Percentiles rank a stretch among this genome's conserved stretches.
phyloP scores from a whole-genome alignment of 2,329 filamentous ascomycete genomes.

The Coniochaeta sp. region DNA sequence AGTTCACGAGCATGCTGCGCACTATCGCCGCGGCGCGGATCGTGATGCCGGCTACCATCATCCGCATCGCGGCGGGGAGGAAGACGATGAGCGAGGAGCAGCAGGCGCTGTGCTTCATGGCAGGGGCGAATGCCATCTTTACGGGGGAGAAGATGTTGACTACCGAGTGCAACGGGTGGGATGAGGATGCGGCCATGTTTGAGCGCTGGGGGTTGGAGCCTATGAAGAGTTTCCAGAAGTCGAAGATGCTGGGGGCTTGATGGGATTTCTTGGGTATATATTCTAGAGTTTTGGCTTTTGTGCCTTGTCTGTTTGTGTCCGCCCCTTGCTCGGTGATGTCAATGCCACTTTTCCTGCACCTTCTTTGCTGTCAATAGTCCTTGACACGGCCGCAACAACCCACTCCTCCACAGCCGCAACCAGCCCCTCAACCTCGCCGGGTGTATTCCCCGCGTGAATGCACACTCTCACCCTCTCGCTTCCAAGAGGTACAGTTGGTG shows the following conservation, averaged over 20 bases:
- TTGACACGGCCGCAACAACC: constrained; percentile 18
- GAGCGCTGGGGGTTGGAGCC: constrained; percentile 72
- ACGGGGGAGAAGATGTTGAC: constrained; percentile 95
- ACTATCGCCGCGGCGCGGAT: constrained; percentile 80
- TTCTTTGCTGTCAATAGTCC: no score
- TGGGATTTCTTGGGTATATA: no score
- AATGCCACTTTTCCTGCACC: no score
- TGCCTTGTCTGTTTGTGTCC: no score
- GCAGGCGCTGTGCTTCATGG: constrained; percentile 83
- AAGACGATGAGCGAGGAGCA: constrained; percentile 83
- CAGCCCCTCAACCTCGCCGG: constrained; percentile 42
- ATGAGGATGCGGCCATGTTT: constrained; percentile 81
- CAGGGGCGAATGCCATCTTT: constrained; percentile 89
- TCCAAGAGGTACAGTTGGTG: constrained; percentile 50
- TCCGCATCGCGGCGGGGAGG: constrained; percentile 77
- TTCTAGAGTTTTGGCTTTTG: no score
- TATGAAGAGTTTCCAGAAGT: constrained; percentile 51
- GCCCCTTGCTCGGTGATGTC: no score
- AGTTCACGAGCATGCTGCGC: constrained; percentile 71
- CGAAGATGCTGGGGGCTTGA: not conserved
- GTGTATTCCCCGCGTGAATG: constrained; percentile 51
- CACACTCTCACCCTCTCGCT: constrained; percentile 52
- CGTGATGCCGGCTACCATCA: constrained; percentile 78
- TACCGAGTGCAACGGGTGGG: constrained; percentile 85
- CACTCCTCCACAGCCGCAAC: constrained; percentile 36